Evolutionary conservation across 2,329 filamentous ascomycete species (phyloP).

Genomic region (Epichloe sylvatica): DNA sequence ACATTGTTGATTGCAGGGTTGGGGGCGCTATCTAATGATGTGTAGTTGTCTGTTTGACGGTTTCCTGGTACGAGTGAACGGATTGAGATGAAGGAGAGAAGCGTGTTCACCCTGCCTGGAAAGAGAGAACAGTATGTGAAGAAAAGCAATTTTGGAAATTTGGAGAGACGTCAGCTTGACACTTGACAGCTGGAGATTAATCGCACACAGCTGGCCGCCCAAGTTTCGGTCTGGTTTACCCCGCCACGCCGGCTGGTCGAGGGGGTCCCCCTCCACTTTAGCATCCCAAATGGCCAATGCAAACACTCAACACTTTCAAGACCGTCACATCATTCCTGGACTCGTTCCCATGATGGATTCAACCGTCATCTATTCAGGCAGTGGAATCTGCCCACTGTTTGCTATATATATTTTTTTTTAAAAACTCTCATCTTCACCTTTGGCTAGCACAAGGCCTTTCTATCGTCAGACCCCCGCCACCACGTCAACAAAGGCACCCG

Average conservation of each 20-base stretch:
- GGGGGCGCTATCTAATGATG: not conserved
- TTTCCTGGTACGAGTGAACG: not conserved
- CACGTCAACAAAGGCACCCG: conserved; percentile 15
- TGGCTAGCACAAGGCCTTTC: conserved; percentile 20
- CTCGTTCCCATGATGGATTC: conserved; percentile 27
- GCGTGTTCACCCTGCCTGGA: not conserved
- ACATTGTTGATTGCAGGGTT: conserved; percentile 14
- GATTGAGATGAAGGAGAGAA: not conserved
- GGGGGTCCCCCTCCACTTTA: not conserved
- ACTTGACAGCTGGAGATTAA: not conserved
- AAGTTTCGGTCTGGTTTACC: conserved; percentile 2
- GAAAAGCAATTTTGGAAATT: not conserved
- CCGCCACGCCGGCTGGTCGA: not conserved
- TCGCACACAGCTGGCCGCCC: not conserved
- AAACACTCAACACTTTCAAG: too few relatives aligned
- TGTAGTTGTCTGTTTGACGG: not conserved
- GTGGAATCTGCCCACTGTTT: not conserved
- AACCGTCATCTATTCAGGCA: conserved; percentile 33
- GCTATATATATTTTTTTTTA: too few relatives aligned
- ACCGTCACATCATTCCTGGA: too few relatives aligned
- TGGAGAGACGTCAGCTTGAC: not conserved
- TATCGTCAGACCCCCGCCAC: conserved; percentile 15
- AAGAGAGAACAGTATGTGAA: not conserved
- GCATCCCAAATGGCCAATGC: too few relatives aligned
- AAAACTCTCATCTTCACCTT: conserved; percentile 9